Base-by-base conservation (phyloP, 2,329 filamentous ascomycete genomes). In the Aspergillus hiratsukae region DNA sequence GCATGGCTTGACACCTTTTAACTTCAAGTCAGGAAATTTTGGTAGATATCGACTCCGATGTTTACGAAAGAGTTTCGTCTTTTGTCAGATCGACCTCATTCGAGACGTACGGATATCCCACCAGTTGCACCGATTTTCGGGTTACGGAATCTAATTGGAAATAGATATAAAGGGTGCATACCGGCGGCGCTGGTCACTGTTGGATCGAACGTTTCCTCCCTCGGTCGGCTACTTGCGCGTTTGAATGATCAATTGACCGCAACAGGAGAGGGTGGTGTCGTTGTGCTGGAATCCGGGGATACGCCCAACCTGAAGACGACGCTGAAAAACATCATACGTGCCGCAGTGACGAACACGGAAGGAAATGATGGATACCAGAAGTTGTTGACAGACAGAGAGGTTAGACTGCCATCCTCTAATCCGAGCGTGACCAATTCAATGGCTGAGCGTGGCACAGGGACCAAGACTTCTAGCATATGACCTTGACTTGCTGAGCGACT, bases 311-410 rank as follows among this genome's bases (percentile, higher is more conserved):
- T 80, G 29, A 80, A 79, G 56, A 75, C 71, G 31, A 71, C 72
- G 8, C 58, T 80, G 60, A 80, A 78, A 58, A 76, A 73, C 54
- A 73, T 79, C 35, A 79, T 79, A 49, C 72, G 76, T 58, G 63
- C 65, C 43, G 72, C 72, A 4, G 71, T 78, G 23, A 71, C 69
- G 31, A 72, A 72, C 46, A 69, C 67, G 0, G 70, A 73, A 51
- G 72, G 71, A 5, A 70, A 71, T 57, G 70, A 75, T 56, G 69
- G 66, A 1, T 77, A 77, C 53, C 72, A 72, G 48, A 68, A 61
- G 7, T 73, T 75, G 43, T 60, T 77, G 23, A 70, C 68, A 21
- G 69, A 75, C 51, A 70, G 72, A 61, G 67, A 73, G 56, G 75
- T 77, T 64, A 37, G 66, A 48, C 51, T 61, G n/a, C 5, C 17